Conservation (phyloP, 2,329 filamentous ascomycete species). For the Camillea tinctor region DNA sequence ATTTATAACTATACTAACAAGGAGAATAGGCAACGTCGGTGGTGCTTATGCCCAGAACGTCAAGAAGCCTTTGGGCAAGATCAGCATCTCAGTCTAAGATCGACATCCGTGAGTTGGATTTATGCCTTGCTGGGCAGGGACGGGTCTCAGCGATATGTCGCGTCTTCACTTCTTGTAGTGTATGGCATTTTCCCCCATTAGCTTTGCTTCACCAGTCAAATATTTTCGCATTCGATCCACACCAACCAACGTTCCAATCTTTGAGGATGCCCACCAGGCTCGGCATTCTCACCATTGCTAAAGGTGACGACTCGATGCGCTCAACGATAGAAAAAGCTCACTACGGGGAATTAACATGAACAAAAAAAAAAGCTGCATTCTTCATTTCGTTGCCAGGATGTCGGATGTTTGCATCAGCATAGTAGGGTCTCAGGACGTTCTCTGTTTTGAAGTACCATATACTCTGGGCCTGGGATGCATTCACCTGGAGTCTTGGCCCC, state of each 20-base stretch:
- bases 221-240: slow-evolving; percentile 6
- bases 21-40: slow-evolving; percentile 48
- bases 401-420: slow-evolving; percentile 15
- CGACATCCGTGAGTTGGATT: slow-evolving; percentile 1
- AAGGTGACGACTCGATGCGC: slow-evolving; percentile 21
- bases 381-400: slow-evolving; percentile 29
- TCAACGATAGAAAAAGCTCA: slow-evolving; percentile 9
- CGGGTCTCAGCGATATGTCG: not conserved
- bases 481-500: slow-evolving; percentile 19
- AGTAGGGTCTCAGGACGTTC: slow-evolving; percentile 8
- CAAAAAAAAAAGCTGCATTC: slow-evolving; percentile 11
- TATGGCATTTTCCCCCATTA: slow-evolving; percentile 19
- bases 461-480: slow-evolving; percentile 8
- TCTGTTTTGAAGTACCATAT: slow-evolving; percentile 12
- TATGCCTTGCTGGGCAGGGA: slow-evolving; percentile 9
- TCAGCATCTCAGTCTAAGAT: slow-evolving; percentile 26
- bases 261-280: slow-evolving; percentile 7
- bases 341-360: slow-evolving; percentile 10
- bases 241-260: slow-evolving; percentile 4
- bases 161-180: slow-evolving; percentile 18
- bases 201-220: slow-evolving; percentile 4
- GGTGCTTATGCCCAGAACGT: slow-evolving; percentile 53
- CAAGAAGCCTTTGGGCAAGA: slow-evolving; percentile 38
- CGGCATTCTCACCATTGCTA: slow-evolving; percentile 14
- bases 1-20: slow-evolving; percentile 1